Evolutionary conservation across 257 asterid genomes (phyloP), one percentile per base, ranked within the genome.

Genomic region (Salvia rosmarinus): DNA sequence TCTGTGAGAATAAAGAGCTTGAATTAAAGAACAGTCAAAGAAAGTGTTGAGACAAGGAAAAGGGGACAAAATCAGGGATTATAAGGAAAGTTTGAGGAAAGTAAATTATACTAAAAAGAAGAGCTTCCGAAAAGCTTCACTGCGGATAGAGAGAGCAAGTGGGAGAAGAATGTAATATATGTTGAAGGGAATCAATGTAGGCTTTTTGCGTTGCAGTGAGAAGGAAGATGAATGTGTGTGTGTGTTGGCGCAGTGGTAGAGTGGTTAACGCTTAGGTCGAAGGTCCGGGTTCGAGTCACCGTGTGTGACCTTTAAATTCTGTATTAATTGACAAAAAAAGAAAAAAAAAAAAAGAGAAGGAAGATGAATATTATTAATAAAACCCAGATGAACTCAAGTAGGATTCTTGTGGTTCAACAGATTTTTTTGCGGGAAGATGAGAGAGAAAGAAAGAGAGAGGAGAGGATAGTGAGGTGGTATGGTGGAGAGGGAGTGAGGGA

Each of bases 1-100:
- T 79, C 84, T 65, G 11, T 2, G 69, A 70, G 81, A 84, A 78
- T 71, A 83, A 83, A 87, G 92, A 78, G 86, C 75, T 91, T 74
- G 85, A 77, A 57, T 30, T 49, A 34, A 71, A 76, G 72, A 77
- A 71, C 62, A 67, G 82, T 46, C 73, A 79, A 77, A 68, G 77
- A 57, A 46, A 52, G 77, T 42, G 67, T 70, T 67, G 81, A 71
- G 62, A 56, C 51, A 43, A 30, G 64, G 47, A 21, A 66, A 78
- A 59, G 77, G 66, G 21, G 46, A 72, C 9, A 51, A 75, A 70
- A 69, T 64, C 65, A 19, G 54, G 66, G 76, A 52, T 61, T 62
- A 44, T 49, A 7, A 55, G 71, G 78, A 71, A 75, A 46, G 70
- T 37, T 28, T 62, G 52, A 69, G 61, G 51, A 56, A 63, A 79